Evolutionary conservation across 352 stramenopile genomes (phyloP), one percentile per base, ranked within the genome.

Genomic region (Thalassiosira livingstoniorum): DNA sequence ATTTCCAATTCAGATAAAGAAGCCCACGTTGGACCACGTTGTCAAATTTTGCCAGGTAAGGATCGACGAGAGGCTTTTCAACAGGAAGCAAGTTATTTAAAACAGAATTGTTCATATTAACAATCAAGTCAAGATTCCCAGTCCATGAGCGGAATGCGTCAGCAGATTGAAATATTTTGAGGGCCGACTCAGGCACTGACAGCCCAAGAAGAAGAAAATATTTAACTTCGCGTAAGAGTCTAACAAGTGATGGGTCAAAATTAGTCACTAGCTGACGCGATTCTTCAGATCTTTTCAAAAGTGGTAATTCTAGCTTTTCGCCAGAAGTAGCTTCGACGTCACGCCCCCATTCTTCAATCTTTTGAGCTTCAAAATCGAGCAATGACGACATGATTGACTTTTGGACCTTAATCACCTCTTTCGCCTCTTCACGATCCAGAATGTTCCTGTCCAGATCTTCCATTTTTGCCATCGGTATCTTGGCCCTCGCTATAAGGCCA

Each of bases 321-420:
- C 98, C 93, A 1, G 96, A 98, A 53, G 96, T 98, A 0, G 93
- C 90, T 75, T 99, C 97, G 2, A 99, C 96, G 64, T 99, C 96
- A 27, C 93, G 91, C 66, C 96, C 97, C 97, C 97, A 99, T 74
- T 99, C 96, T 74, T 98, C 95, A 4, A 98, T 97, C 74, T 99
- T 98, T 75, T 98, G 96, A 67, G 95, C 97, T 82, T 99, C 97
- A 73, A 98, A 99, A 81, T 99, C 97, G 66, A 98, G 90, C 42
- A 99, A 85, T n/a, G 95, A 98, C 27, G 96, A 95, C 75, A 98
- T 96, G 74, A 99, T 97, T 23, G 95, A 98, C 11, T 92, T 93
- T 72, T 98, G 98, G 0, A 99, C 95, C 85, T 99, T 99, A 80
- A 97, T 96, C n/a, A 99, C 97, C 78, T 99, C 97, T 75, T 99